phyloP scores from a whole-genome alignment of 352 stramenopile genomes.

The Phytopythium sindhum region DNA sequence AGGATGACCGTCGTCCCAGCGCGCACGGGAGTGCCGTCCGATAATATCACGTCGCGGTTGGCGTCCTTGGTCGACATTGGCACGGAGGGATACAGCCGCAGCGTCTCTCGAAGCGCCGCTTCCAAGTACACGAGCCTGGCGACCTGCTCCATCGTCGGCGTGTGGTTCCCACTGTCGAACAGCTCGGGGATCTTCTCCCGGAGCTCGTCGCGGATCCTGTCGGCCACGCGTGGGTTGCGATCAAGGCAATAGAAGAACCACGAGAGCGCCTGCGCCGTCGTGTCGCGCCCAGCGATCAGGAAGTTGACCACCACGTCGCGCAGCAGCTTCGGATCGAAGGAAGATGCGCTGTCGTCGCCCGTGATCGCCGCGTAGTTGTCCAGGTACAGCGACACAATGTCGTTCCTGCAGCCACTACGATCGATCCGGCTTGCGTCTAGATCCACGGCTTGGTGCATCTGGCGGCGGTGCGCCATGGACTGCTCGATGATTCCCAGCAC shows the following conservation, averaged over 20 bases:
- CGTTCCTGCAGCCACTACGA: too few relatives aligned
- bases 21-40: constrained; percentile 54
- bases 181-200: constrained; percentile 33
- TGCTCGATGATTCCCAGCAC: constrained; percentile 25
- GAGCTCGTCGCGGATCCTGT: constrained; percentile 42
- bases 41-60: constrained; percentile 41
- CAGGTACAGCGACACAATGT: constrained; percentile 36
- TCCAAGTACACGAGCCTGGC: constrained; percentile 48
- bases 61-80: constrained; percentile 42
- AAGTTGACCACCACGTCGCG: constrained; percentile 64
- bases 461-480: constrained; percentile 17
- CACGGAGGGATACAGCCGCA: constrained; percentile 53
- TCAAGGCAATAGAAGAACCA: constrained; percentile 70
- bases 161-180: constrained; percentile 11
- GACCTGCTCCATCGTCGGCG: constrained; percentile 34
- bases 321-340: constrained; percentile 35
- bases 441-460: constrained; percentile 10
- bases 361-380: constrained; percentile 20
- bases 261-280: constrained; percentile 55
- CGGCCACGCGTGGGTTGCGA: constrained; percentile 41
- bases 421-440: too few relatives aligned
- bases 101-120: constrained; percentile 47
- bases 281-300: constrained; percentile 68
- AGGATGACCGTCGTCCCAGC: constrained; percentile 40
- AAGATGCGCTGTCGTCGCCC: too few relatives aligned